These are phyloP conservation scores for Nakazawaea ishiwadae DNA, from an alignment of 805 yeast species.

Conservation along the genomic window DNA sequence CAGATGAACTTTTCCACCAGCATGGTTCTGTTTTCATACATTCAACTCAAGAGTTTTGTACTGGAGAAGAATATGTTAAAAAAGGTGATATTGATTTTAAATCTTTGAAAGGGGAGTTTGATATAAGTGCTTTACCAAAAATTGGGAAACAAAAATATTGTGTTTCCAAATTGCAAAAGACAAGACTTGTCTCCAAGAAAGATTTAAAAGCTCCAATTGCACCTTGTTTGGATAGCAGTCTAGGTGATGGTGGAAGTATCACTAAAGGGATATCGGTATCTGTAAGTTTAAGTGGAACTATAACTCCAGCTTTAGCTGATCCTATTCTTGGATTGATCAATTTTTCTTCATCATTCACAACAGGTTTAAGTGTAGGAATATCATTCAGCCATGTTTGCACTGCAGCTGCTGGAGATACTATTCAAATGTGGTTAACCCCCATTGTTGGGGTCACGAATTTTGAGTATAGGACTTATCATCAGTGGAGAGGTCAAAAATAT, in stretches of 20 bases:
- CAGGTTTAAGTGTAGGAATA: conserved; percentile 2
- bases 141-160: conserved; percentile 8
- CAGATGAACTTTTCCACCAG: neutral
- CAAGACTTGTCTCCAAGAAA: neutral
- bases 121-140: neutral
- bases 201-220: conserved; percentile 5
- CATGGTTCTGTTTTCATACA: conserved; percentile 2
- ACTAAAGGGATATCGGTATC: conserved; percentile 6
- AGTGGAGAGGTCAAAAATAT: conserved; percentile 1
- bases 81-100: neutral
- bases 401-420: conserved; percentile 10
- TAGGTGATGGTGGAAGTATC: conserved; percentile 12
- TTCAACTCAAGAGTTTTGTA: conserved; percentile 9
- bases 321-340: conserved; percentile 2
- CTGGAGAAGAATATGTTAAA: neutral
- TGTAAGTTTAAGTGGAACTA: conserved; percentile 1
- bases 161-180: conserved; percentile 5
- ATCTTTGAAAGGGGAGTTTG: neutral
- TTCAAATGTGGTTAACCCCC: conserved; percentile 12
- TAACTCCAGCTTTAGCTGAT: neutral
- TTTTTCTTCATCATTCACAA: neutral
- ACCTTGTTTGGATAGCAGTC: conserved; percentile 9
- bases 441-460: conserved; percentile 10
- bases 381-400: conserved; percentile 10
- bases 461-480: conserved; percentile 3